Evolutionary conservation across 192 early-diverging fungal species (phyloP).

Genomic region (Phycomyces blakesleeanus): DNA sequence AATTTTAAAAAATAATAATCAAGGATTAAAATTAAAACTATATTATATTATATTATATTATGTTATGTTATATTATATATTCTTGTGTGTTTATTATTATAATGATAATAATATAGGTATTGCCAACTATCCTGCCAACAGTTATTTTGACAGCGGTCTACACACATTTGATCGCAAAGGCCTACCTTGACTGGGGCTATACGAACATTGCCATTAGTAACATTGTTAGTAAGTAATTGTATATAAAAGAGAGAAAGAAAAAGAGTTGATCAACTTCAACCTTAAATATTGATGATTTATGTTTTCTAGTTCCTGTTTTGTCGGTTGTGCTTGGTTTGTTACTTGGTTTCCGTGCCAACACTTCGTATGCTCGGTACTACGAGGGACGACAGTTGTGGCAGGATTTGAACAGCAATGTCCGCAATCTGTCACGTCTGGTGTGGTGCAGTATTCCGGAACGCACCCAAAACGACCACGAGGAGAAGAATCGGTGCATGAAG

Average conservation of each 20-base stretch:
- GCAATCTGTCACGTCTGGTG: constrained; percentile 66
- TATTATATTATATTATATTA: too few species aligned
- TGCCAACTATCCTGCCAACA: constrained; percentile 16
- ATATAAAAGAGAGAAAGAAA: background rate
- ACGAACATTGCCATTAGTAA: constrained; percentile 22
- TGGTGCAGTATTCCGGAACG: constrained; percentile 60
- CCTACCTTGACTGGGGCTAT: constrained; percentile 17
- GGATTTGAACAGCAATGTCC: constrained; percentile 54
- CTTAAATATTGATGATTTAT: too few species aligned
- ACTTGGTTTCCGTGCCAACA: constrained; percentile 82
- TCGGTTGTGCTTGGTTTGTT: constrained; percentile 63
- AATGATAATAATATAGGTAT: constrained; percentile 2
- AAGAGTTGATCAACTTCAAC: too few species aligned
- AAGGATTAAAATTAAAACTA: too few species aligned
- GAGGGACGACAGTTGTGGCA: constrained; percentile 78
- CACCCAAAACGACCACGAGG: constrained; percentile 40
- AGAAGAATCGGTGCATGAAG: constrained; percentile 57
- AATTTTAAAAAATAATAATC: too few species aligned
- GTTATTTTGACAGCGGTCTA: constrained; percentile 14
- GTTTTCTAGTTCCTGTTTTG: constrained; percentile 24
- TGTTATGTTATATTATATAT: background rate
- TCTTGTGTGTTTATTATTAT: background rate
- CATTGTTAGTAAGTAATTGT: constrained; percentile 15
- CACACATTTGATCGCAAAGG: constrained; percentile 10
- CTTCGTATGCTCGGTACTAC: constrained; percentile 70